These are phyloP conservation scores for Fraxinus dipetala DNA, from an alignment of 305 asterid genomes.

Conservation along the genomic window DNA sequence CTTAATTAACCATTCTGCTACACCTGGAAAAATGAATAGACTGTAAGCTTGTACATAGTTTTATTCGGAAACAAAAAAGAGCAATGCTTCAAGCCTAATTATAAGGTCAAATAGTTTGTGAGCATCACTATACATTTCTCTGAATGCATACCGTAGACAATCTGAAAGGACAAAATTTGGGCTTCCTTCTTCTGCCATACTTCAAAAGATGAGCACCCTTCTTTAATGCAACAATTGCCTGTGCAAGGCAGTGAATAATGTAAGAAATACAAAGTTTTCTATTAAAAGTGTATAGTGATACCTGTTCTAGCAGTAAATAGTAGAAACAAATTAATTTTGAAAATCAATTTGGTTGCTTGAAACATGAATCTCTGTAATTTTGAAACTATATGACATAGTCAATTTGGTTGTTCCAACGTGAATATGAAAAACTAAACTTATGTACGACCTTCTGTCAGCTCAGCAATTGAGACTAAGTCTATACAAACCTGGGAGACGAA, in stretches of 20 bases:
- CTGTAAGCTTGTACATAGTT: not conserved
- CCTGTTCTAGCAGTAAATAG: not conserved
- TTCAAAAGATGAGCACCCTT: slow-evolving; percentile 45
- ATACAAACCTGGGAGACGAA: not conserved
- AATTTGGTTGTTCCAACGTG: not conserved
- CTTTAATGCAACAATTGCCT: slow-evolving; percentile 50
- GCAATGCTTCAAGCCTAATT: not conserved
- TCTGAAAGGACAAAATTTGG: slow-evolving; percentile 44
- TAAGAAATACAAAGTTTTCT: not conserved
- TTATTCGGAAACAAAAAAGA: not conserved
- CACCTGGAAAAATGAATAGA: not conserved
- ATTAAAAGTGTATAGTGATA: not conserved
- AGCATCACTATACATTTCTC: not conserved
- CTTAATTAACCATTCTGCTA: not conserved
- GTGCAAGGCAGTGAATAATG: slow-evolving; percentile 6
- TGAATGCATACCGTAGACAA: slow-evolving; percentile 36
- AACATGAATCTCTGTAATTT: not conserved
- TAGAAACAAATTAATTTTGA: not conserved
- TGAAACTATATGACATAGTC: not conserved
- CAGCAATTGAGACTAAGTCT: not conserved
- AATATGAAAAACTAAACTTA: not conserved
- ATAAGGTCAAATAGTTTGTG: not conserved
- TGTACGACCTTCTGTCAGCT: not conserved
- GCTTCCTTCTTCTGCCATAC: slow-evolving; percentile 44
- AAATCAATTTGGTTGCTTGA: not conserved